These are phyloP conservation scores for Grosmannia huntii DNA, from an alignment of 2,329 filamentous ascomycete species.

Conservation along the genomic window DNA sequence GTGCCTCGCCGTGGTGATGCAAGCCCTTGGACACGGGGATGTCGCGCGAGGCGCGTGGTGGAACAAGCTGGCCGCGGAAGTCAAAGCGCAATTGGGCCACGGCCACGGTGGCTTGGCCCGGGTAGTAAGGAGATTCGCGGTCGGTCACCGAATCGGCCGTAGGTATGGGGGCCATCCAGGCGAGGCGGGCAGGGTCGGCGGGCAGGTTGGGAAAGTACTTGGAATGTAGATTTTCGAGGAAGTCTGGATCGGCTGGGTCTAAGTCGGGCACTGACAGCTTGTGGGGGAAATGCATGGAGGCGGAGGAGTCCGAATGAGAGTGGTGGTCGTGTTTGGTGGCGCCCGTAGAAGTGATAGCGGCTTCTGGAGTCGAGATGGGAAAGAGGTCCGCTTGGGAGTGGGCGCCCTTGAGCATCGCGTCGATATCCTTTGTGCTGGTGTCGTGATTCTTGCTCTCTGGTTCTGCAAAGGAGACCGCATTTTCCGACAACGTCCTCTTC, in stretches of 20 bases:
- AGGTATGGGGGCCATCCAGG: slow-evolving; percentile 74
- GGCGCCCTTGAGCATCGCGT: slow-evolving; percentile 27
- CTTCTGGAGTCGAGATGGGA: slow-evolving; percentile 20
- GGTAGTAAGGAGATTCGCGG: slow-evolving; percentile 68
- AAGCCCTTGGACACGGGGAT: slow-evolving; percentile 70
- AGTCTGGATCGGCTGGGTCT: slow-evolving; percentile 70
- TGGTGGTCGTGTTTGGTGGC: slow-evolving; percentile 8
- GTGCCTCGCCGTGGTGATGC: slow-evolving; percentile 87
- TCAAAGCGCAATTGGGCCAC: slow-evolving; percentile 76
- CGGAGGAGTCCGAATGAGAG: slow-evolving; percentile 2
- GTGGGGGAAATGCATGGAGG: slow-evolving; percentile 48
- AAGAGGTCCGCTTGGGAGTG: slow-evolving; percentile 29
- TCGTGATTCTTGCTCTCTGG: not conserved
- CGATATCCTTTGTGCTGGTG: not conserved
- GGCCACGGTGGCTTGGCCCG: slow-evolving; percentile 56
- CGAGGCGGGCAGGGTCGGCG: slow-evolving; percentile 70
- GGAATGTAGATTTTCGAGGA: slow-evolving; percentile 69
- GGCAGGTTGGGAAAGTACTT: slow-evolving; percentile 91
- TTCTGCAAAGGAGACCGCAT: slow-evolving; percentile 15
- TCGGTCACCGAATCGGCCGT: slow-evolving; percentile 52
- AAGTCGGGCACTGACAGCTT: slow-evolving; percentile 51
- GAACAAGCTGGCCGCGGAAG: slow-evolving; percentile 68
- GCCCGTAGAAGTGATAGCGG: slow-evolving; percentile 5
- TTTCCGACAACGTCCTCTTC: slow-evolving; percentile 14
- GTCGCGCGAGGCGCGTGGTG: slow-evolving; percentile 59